phyloP scores from a whole-genome alignment of 2,329 filamentous ascomycete genomes.

The Fusarium torreyae region DNA sequence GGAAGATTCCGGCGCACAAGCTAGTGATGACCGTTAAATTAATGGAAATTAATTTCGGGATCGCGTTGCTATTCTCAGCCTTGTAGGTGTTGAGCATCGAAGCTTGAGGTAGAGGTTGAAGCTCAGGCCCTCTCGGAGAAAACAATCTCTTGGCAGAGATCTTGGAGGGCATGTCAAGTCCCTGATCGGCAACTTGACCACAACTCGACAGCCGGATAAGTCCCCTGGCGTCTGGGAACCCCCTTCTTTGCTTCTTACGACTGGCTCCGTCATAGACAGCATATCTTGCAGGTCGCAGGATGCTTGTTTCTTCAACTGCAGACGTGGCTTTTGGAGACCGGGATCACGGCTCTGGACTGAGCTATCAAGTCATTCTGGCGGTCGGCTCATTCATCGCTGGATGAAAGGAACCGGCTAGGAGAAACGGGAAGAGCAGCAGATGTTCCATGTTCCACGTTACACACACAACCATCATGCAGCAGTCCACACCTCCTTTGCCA shows the following conservation, averaged over 20 bases:
- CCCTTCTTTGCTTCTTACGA: constrained; percentile 25
- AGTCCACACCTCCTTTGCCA: constrained; percentile 39
- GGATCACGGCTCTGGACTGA: constrained; percentile 7
- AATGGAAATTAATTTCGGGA: background rate
- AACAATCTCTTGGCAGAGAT: constrained; percentile 46
- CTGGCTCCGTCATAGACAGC: constrained; percentile 27
- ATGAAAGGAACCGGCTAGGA: constrained; percentile 38
- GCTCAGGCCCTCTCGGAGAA: constrained; percentile 38
- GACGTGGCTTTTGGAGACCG: constrained; percentile 27
- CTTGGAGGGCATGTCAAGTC: constrained; percentile 39
- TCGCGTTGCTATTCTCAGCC: constrained; percentile 21
- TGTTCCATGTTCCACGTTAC: constrained; percentile 14
- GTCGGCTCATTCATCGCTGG: constrained; percentile 36
- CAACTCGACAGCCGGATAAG: background rate
- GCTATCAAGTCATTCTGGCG: constrained; percentile 13
- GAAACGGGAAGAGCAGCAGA: constrained; percentile 17
- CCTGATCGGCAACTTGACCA: constrained; percentile 46
- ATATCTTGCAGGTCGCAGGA: constrained; percentile 32
- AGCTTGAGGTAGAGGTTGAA: constrained; percentile 9
- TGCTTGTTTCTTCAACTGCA: constrained; percentile 19
- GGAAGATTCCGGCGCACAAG: constrained; percentile 13
- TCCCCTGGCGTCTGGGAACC: constrained; percentile 10
- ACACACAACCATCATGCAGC: constrained; percentile 30
- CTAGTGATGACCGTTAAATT: constrained; percentile 19
- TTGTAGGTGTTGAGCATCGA: constrained; percentile 6